Conservation (phyloP, 495 filamentous ascomycete genomes). For the Lasiosphaeris hirsuta region DNA sequence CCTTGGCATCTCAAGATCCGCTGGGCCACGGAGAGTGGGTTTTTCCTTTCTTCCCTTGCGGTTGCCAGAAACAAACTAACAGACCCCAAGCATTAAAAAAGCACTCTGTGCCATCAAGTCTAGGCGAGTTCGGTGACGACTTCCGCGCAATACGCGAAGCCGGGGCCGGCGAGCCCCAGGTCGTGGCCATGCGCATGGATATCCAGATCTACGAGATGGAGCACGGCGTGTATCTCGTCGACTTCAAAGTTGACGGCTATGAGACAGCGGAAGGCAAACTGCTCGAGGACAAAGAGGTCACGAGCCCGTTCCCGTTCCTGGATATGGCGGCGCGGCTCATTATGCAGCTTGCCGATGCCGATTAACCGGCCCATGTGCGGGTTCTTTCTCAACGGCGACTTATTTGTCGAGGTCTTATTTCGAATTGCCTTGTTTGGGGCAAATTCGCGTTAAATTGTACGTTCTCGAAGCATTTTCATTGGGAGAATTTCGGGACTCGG, state of each 20-base stretch:
- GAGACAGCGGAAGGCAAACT: slow-evolving; percentile 63
- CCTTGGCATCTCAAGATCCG: slow-evolving; percentile 94
- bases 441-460: too few relatives aligned
- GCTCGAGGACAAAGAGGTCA: slow-evolving; percentile 69
- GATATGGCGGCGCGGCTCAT: slow-evolving; percentile 71
- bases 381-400: too few relatives aligned
- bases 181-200: slow-evolving; percentile 81
- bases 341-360: slow-evolving; percentile 70
- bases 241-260: slow-evolving; percentile 99
- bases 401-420: too few relatives aligned
- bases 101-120: slow-evolving; percentile 32
- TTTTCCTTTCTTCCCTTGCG: slow-evolving; percentile 26
- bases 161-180: slow-evolving; percentile 42
- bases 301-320: slow-evolving; percentile 73
- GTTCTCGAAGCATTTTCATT: too few relatives aligned
- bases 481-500: too few relatives aligned
- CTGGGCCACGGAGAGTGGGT: slow-evolving; percentile 73
- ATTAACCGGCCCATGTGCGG: slow-evolving; percentile 30
- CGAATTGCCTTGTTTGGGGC: too few relatives aligned
- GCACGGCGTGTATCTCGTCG: slow-evolving; percentile 87
- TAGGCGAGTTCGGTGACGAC: slow-evolving; percentile 33
- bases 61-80: slow-evolving; percentile 16
- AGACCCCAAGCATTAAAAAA: slow-evolving; percentile 34
- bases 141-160: slow-evolving; percentile 37
- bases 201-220: slow-evolving; percentile 98